phyloP scores from a whole-genome alignment of 495 filamentous ascomycete species.

The Tuber aestivum region DNA sequence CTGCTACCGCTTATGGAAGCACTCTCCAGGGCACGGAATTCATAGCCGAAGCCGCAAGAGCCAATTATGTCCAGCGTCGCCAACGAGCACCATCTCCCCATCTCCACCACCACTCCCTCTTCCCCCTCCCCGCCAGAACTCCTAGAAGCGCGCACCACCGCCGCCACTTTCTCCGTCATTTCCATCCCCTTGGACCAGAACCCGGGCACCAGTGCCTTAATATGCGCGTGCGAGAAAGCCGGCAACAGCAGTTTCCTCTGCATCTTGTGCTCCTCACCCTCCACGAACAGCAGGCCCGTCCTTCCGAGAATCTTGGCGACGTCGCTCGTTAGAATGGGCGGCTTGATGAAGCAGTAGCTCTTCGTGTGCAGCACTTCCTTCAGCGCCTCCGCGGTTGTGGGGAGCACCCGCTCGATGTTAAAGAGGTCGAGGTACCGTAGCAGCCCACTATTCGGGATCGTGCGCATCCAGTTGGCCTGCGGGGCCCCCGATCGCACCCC shows the following conservation, averaged over 20 bases:
- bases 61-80: conserved; percentile 87
- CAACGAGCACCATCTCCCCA: conserved; percentile 49
- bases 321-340: no score
- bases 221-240: conserved; percentile 78
- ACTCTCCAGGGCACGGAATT: conserved; percentile 66
- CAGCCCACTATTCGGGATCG: conserved; percentile 78
- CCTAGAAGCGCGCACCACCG: conserved; percentile 27
- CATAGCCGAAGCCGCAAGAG: conserved; percentile 54
- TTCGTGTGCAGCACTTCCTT: conserved; percentile 59
- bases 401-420: conserved; percentile 64
- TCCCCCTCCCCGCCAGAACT: conserved; percentile 44
- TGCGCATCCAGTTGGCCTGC: conserved; percentile 51
- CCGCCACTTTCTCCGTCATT: neutral
- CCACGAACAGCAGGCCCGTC: conserved; percentile 51
- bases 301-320: no score
- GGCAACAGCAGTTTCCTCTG: conserved; percentile 78
- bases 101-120: conserved; percentile 8
- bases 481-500: conserved; percentile 15
- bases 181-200: conserved; percentile 56
- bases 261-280: conserved; percentile 54
- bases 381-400: conserved; percentile 60
- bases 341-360: conserved; percentile 80
- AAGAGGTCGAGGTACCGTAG: conserved; percentile 66
- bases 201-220: conserved; percentile 76
- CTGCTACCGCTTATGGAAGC: conserved; percentile 36